Evolutionary conservation across 108 stramenopile species (phyloP).

Genomic region (Cyclostephanos tholiformis): DNA sequence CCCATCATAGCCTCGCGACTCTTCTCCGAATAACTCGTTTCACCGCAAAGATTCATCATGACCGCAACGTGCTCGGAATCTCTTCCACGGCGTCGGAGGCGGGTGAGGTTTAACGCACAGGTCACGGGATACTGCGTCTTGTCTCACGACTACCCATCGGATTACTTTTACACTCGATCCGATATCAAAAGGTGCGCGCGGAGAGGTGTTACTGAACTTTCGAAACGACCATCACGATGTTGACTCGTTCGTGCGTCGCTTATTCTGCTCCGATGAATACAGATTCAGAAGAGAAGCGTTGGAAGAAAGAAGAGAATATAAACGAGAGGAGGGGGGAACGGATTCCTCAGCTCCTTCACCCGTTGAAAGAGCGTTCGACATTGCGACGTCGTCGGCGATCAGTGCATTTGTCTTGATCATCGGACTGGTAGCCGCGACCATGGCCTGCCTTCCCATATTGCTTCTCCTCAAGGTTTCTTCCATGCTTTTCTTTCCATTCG

Average conservation of each 20-base stretch:
- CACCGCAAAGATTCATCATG: background rate
- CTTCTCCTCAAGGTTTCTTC: background rate
- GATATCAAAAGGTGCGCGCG: background rate
- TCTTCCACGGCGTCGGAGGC: background rate
- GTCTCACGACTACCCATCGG: background rate
- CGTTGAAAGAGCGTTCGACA: conserved; percentile 1
- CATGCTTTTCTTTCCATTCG: background rate
- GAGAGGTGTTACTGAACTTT: background rate
- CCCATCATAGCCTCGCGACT: background rate
- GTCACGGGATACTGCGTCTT: background rate
- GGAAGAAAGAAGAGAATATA: background rate
- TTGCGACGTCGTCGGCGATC: background rate
- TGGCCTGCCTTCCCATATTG: conserved; percentile 2
- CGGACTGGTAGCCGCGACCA: background rate
- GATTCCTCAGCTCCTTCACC: background rate
- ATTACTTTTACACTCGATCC: conserved; percentile 4
- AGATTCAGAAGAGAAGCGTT: conserved; percentile 13
- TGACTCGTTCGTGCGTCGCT: background rate
- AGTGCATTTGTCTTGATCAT: background rate
- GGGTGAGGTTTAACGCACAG: background rate
- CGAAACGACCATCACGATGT: background rate
- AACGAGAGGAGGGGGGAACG: background rate
- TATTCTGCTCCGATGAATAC: background rate
- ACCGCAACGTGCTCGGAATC: background rate
- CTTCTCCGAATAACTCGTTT: background rate